A percentile compares a stretch with the other conserved stretches of the same genome.
Conservation (phyloP, 352 stramenopile genomes). For the Globisporangium nodosum region DNA sequence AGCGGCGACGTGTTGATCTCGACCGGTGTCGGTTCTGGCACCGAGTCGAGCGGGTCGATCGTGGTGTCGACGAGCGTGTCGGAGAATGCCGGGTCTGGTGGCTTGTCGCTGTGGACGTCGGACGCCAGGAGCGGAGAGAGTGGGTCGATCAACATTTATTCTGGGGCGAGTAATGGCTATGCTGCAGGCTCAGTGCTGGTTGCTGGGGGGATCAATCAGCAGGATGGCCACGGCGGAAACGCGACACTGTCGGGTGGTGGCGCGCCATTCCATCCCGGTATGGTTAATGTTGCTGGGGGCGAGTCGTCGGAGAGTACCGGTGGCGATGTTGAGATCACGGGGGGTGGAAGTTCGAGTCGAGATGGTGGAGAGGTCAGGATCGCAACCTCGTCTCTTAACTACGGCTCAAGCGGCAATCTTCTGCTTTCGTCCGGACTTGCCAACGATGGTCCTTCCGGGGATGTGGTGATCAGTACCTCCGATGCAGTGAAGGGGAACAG, state of each 20-base stretch:
- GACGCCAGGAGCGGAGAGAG: conserved; percentile 16
- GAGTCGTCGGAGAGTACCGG: conserved; percentile 17
- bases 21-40: conserved; percentile 5
- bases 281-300: conserved; percentile 7
- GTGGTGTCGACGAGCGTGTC: conserved; percentile 20
- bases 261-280: conserved; percentile 10
- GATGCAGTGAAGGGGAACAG: conserved; percentile 12
- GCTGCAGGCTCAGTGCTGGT: conserved; percentile 12
- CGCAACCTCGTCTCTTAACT: conserved; percentile 3
- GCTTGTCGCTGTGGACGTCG: conserved; percentile 14
- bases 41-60: conserved; percentile 19
- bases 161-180: conserved; percentile 12
- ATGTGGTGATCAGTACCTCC: conserved; percentile 16
- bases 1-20: background rate
- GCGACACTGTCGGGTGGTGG: conserved; percentile 15
- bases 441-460: conserved; percentile 17
- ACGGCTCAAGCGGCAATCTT: conserved; percentile 16
- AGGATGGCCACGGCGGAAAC: conserved; percentile 18
- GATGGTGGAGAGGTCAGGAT: conserved; percentile 18
- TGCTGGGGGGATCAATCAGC: conserved; percentile 15
- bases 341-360: conserved; percentile 17
- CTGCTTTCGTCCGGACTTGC: conserved; percentile 15
- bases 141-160: conserved; percentile 16
- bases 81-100: conserved; percentile 17
- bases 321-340: conserved; percentile 16